These are phyloP conservation scores for Thymus mandschuricus DNA, from an alignment of 257 asterid genomes.

Conservation along the genomic window DNA sequence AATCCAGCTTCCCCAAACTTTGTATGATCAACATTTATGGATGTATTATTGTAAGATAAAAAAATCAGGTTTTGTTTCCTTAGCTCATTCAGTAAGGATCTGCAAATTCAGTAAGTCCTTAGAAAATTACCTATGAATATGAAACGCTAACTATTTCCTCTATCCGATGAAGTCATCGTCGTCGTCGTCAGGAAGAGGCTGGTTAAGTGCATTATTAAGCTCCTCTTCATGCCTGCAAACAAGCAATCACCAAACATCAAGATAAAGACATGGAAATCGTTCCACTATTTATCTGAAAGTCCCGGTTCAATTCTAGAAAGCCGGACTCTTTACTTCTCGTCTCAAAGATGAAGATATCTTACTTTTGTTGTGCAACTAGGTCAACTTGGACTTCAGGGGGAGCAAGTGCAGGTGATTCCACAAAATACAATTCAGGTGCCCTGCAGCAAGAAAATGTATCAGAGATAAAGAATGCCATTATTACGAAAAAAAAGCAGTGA, in stretches of 20 bases:
- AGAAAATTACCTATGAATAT: too few relatives aligned
- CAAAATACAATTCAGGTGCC: background rate
- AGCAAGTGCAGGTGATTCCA: slow-evolving; percentile 61
- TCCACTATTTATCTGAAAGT: too few relatives aligned
- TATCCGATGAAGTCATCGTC: slow-evolving; percentile 44
- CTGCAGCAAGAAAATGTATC: slow-evolving; percentile 12
- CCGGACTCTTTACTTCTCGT: too few relatives aligned
- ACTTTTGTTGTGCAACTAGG: slow-evolving; percentile 55
- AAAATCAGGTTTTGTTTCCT: too few relatives aligned
- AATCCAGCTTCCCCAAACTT: background rate
- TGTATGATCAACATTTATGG: background rate
- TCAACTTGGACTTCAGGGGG: slow-evolving; percentile 72
- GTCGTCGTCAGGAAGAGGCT: slow-evolving; percentile 85
- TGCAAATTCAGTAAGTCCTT: background rate
- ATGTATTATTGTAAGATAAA: background rate
- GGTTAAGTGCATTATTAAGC: slow-evolving; percentile 57
- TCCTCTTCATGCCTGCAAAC: slow-evolving; percentile 70
- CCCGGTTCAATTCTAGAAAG: too few relatives aligned
- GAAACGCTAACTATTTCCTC: background rate
- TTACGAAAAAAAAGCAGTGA: background rate
- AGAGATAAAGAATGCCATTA: slow-evolving; percentile 38
- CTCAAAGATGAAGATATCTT: slow-evolving; percentile 5
- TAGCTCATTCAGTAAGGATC: too few relatives aligned
- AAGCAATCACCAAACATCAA: background rate
- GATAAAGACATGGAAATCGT: too few relatives aligned